These are phyloP conservation scores for Psilocybe sp. DNA, from an alignment of 768 basidiomycete genomes.

Conservation along the genomic window DNA sequence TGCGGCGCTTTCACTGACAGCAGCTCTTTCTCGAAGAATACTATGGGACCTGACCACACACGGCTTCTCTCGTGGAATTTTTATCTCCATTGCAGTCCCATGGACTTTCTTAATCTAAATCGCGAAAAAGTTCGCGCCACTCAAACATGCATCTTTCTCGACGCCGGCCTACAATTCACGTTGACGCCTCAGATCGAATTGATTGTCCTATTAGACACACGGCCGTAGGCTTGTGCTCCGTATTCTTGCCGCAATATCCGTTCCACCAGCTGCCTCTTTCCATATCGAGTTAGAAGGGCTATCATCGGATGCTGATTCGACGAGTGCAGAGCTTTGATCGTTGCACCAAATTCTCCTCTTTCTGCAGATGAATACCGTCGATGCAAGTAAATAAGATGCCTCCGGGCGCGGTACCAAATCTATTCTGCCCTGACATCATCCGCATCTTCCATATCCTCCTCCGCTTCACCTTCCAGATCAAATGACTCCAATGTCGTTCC, in stretches of 20 bases:
- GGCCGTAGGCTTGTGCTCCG: constrained; percentile 26
- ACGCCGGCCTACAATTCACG: constrained; percentile 17
- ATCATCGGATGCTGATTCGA: constrained; percentile 32
- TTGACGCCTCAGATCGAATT: constrained; percentile 16
- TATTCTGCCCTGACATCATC: constrained; percentile 28
- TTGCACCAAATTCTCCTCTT: constrained; percentile 19
- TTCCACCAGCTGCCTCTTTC: constrained; percentile 28
- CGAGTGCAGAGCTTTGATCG: constrained; percentile 21
- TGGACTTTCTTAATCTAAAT: constrained; percentile 25
- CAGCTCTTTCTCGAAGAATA: constrained; percentile 42
- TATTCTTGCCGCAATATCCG: constrained; percentile 45
- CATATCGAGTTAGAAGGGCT: constrained; percentile 37
- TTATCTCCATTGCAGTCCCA: constrained; percentile 37
- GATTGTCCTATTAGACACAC: constrained; percentile 10
- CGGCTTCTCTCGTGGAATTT: constrained; percentile 28
- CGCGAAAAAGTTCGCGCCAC: constrained; percentile 27
- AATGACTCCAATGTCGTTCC: constrained; percentile 68
- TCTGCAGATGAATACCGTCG: constrained; percentile 26
- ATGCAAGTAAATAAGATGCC: constrained; percentile 16
- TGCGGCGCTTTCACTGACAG: constrained; percentile 45
- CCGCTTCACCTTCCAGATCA: constrained; percentile 73
- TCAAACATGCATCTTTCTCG: constrained; percentile 15
- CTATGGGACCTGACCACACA: constrained; percentile 28
- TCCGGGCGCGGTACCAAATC: constrained; percentile 19
- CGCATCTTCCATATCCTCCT: constrained; percentile 40